These are phyloP conservation scores for Phytophthora litchii DNA, from an alignment of 352 stramenopile species.

Conservation along the genomic window DNA sequence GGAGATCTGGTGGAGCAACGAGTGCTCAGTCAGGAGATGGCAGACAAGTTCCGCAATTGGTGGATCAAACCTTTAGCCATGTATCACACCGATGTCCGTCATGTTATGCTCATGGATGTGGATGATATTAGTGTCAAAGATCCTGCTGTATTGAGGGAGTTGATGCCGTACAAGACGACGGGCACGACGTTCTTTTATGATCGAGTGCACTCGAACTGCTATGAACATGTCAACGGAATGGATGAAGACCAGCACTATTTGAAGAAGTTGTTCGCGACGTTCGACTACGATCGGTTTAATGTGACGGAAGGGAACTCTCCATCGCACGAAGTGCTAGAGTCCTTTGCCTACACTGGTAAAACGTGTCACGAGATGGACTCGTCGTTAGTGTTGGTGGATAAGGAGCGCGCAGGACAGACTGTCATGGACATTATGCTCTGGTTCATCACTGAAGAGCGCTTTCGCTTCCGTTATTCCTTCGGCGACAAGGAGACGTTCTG, in stretches of 20 bases:
- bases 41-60: constrained; percentile 25
- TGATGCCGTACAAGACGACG: constrained; percentile 25
- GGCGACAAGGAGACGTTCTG: constrained; percentile 35
- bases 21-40: constrained; percentile 15
- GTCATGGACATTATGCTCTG: constrained; percentile 30
- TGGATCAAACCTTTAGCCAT: constrained; percentile 29
- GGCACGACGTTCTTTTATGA: constrained; percentile 34
- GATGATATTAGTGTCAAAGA: constrained; percentile 28
- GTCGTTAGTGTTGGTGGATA: constrained; percentile 27
- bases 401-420: constrained; percentile 14
- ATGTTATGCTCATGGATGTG: constrained; percentile 32
- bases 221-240: constrained; percentile 25
- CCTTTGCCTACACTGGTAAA: constrained; percentile 26
- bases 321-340: constrained; percentile 13
- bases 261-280: constrained; percentile 19
- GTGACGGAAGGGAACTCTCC: constrained; percentile 14
- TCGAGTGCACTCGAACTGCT: constrained; percentile 24
- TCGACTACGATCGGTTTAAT: constrained; percentile 29
- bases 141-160: constrained; percentile 9
- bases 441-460: constrained; percentile 33
- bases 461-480: constrained; percentile 32
- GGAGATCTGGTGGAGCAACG: constrained; percentile 14
- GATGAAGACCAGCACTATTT: constrained; percentile 23
- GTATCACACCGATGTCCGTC: constrained; percentile 26
- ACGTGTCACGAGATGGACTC: constrained; percentile 35